Percentiles rank a stretch among this genome's conserved stretches.
phyloP scores from a whole-genome alignment of 2,329 filamentous ascomycete species.

The Fusarium verticillioides region DNA sequence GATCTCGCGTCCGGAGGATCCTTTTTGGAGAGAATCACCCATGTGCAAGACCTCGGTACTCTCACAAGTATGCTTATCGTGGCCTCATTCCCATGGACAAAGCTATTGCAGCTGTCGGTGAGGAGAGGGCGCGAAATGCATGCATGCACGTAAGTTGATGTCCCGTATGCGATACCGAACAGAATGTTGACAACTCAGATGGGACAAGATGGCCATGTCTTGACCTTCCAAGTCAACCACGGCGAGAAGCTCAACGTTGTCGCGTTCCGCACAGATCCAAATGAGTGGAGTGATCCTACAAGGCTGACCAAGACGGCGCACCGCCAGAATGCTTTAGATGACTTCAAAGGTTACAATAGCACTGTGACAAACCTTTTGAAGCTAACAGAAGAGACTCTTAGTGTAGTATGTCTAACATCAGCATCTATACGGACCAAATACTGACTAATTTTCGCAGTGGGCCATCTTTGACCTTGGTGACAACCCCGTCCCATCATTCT shows the following conservation, averaged over 20 bases:
- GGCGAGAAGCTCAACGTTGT: conserved; percentile 67
- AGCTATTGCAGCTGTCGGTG: conserved; percentile 61
- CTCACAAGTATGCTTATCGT: conserved; percentile 69
- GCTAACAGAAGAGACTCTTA: conserved; percentile 44
- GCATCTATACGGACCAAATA: background rate
- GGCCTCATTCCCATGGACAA: conserved; percentile 59
- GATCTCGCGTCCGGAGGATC: conserved; percentile 62
- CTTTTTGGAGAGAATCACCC: conserved; percentile 57
- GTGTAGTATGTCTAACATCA: conserved; percentile 22
- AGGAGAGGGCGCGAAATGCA: conserved; percentile 46
- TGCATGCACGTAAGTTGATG: conserved; percentile 40
- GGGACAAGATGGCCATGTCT: conserved; percentile 64
- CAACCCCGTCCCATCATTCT: conserved; percentile 56
- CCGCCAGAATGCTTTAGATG: conserved; percentile 48
- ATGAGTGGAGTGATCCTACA: conserved; percentile 45
- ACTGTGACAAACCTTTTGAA: conserved; percentile 47
- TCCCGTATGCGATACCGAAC: accelerated
- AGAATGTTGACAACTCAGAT: conserved; percentile 31
- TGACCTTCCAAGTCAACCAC: conserved; percentile 68
- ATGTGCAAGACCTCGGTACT: conserved; percentile 57
- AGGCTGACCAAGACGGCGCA: conserved; percentile 39
- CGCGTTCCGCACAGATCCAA: conserved; percentile 52
- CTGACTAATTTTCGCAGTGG: conserved; percentile 47
- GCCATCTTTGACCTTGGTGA: conserved; percentile 60
- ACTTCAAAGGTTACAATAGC: conserved; percentile 50